These are phyloP conservation scores for Vitis rotundifolia DNA, from an alignment of 164 flowering plant species.

Conservation along the genomic window DNA sequence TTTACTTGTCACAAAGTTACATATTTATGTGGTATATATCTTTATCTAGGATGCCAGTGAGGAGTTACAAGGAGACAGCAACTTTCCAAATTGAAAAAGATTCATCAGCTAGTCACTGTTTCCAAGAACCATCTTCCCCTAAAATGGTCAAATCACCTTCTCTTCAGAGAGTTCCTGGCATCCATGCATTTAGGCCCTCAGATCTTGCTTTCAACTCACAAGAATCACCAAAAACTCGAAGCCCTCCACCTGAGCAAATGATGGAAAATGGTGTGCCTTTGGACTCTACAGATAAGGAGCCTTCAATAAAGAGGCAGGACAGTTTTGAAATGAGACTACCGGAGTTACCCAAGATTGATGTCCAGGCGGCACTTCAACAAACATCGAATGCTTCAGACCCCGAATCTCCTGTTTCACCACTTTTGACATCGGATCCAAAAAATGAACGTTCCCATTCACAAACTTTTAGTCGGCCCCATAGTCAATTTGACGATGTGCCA, in stretches of 20 bases:
- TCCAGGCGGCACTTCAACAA: constrained; percentile 56
- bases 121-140: constrained; percentile 87
- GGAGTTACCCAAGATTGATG: constrained; percentile 86
- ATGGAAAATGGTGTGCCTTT: constrained; percentile 62
- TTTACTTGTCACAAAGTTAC: not conserved
- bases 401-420: constrained; percentile 96
- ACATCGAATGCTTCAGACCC: constrained; percentile 79
- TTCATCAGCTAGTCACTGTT: constrained; percentile 69
- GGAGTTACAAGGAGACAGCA: constrained; percentile 63
- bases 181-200: constrained; percentile 43
- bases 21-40: not conserved
- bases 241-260: constrained; percentile 82
- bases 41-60: constrained; percentile 69
- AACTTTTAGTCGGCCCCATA: constrained; percentile 82
- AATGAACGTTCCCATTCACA: constrained; percentile 97
- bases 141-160: constrained; percentile 87
- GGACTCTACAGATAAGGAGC: constrained; percentile 69
- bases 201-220: constrained; percentile 57
- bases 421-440: constrained; percentile 90
- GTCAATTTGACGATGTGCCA: constrained; percentile 61
- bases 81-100: constrained; percentile 85
- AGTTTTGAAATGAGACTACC: constrained; percentile 96
- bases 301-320: constrained; percentile 80
- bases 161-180: constrained; percentile 70
- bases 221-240: constrained; percentile 71